These are phyloP conservation scores for Termitomyces sp. DNA, from an alignment of 768 basidiomycete species.

Conservation along the genomic window DNA sequence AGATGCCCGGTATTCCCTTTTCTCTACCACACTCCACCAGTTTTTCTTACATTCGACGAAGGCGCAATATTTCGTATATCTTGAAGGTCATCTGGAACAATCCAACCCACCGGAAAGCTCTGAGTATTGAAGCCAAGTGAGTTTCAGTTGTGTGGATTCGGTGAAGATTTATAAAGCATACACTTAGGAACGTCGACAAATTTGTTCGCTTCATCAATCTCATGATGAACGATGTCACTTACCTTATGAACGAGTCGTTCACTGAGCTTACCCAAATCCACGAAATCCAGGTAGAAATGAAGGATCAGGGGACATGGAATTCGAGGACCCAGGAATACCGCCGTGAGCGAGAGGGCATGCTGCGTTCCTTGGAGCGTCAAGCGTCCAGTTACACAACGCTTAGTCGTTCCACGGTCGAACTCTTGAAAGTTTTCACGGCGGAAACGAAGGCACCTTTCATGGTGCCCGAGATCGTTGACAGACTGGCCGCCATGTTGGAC, in stretches of 20 bases:
- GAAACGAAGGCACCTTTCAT: slow-evolving; percentile 92
- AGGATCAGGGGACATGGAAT: slow-evolving; percentile 67
- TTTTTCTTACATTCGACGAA: slow-evolving; percentile 20
- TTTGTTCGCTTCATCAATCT: slow-evolving; percentile 96
- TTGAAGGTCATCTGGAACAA: slow-evolving; percentile 93
- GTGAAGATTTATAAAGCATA: neutral
- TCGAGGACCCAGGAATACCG: slow-evolving; percentile 65
- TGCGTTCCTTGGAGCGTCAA: slow-evolving; percentile 79
- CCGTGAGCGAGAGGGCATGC: slow-evolving; percentile 75
- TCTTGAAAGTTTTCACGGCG: slow-evolving; percentile 89
- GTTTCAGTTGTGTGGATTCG: slow-evolving; percentile 6
- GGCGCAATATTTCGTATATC: slow-evolving; percentile 84
- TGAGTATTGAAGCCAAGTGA: slow-evolving; percentile 76
- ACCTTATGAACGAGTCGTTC: slow-evolving; percentile 95
- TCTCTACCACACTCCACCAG: neutral
- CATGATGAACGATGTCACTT: slow-evolving; percentile 99
- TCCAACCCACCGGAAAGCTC: slow-evolving; percentile 80
- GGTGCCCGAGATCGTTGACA: slow-evolving; percentile 94
- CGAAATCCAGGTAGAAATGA: slow-evolving; percentile 83
- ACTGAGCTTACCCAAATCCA: slow-evolving; percentile 87
- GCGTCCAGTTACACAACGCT: slow-evolving; percentile 86
- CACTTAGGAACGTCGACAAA: slow-evolving; percentile 75
- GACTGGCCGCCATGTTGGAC: slow-evolving; percentile 94
- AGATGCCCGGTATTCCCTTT: slow-evolving; percentile 17
- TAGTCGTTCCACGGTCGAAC: slow-evolving; percentile 83